Evolutionary conservation across 1,139 yeast species (phyloP), one percentile per base, ranked within the genome.

Genomic region (Pichia sp.): DNA sequence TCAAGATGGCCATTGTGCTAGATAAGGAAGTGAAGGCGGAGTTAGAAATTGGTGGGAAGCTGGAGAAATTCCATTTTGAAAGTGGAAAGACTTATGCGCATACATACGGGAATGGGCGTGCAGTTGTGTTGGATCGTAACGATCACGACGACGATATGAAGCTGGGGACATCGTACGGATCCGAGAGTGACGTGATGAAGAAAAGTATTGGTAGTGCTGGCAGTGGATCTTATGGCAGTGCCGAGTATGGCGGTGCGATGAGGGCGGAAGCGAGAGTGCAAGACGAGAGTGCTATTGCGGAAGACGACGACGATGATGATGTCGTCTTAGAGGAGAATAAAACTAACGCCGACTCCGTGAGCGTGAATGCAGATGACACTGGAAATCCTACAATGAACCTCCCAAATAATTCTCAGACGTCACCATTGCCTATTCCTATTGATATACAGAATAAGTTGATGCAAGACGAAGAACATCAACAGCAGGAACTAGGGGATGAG

Each of bases 1-100:
- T 83, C 4, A 73, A 74, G 3, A 72, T 70, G 14, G 66, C 79
- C 12, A 56, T 81, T 3, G 62, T 64, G 12, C 72, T 75, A 51
- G 74, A 73, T 20, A 14, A 32, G 6, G 39, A 34, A 13, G 18
- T 9, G 11, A 33, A 32, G 15, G 22, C 32, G 12, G 33, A 20
- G 5, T 33, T 30, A 18, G 37, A 33, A n/a, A 29, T 38, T 10
- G 39, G 36, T 14, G 18, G 28, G 11, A 35, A 33, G 9, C 16
- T 41, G n/a, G 23, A 38, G 8, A 25, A 33, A 15, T 41, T 38
- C 24, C 27, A 17, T 10, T 38, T 38, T 31, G 38, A 41, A 3
- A 23, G 30, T 18, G 17, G 7, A 3, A 15, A 31, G 17, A n/a
- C 35, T 11, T 32, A 25, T 18, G 30, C 29, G 17, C 21, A 28